Evolutionary conservation across 2,329 filamentous ascomycete genomes (phyloP).

Genomic region (Sporothrix pseudoabietina): DNA sequence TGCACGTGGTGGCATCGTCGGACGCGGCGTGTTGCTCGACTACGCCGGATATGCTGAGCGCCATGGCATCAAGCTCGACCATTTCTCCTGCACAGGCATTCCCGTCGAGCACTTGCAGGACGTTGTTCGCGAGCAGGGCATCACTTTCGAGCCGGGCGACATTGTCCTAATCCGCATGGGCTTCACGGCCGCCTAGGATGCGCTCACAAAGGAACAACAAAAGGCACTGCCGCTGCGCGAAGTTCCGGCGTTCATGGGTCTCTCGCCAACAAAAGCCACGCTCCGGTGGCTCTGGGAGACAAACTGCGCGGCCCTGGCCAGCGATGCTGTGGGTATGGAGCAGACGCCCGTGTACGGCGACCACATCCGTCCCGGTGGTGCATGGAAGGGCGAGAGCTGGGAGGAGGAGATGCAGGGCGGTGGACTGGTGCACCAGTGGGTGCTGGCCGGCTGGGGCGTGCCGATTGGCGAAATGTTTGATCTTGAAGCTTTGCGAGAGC

Average conservation of each 20-base stretch:
- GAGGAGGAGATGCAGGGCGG: conserved; percentile 37
- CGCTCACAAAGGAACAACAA: conserved; percentile 35
- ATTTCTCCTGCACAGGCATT: conserved; percentile 35
- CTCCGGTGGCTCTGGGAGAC: conserved; percentile 51
- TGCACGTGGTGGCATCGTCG: conserved; percentile 49
- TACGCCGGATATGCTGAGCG: conserved; percentile 36
- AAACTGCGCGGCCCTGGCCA: conserved; percentile 49
- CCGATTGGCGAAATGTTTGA: conserved; percentile 55
- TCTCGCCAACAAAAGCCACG: conserved; percentile 43
- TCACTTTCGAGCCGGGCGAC: conserved; percentile 43
- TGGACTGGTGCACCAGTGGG: conserved; percentile 44
- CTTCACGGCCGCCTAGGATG: conserved; percentile 41
- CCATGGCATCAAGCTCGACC: conserved; percentile 30
- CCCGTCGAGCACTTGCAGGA: conserved; percentile 39
- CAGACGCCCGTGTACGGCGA: conserved; percentile 41
- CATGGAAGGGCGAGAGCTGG: conserved; percentile 29
- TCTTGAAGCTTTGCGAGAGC: conserved; percentile 44
- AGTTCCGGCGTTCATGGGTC: conserved; percentile 39
- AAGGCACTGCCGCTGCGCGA: conserved; percentile 34
- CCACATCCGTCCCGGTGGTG: conserved; percentile 26
- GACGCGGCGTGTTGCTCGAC: conserved; percentile 51
- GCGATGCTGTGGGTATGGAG: conserved; percentile 51
- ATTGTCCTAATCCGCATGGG: conserved; percentile 47
- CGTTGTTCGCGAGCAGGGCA: conserved; percentile 41
- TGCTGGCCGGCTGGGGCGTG: conserved; percentile 55